These are phyloP conservation scores for Diaporthe vaccinii DNA, from an alignment of 2,329 filamentous ascomycete species.

Conservation along the genomic window DNA sequence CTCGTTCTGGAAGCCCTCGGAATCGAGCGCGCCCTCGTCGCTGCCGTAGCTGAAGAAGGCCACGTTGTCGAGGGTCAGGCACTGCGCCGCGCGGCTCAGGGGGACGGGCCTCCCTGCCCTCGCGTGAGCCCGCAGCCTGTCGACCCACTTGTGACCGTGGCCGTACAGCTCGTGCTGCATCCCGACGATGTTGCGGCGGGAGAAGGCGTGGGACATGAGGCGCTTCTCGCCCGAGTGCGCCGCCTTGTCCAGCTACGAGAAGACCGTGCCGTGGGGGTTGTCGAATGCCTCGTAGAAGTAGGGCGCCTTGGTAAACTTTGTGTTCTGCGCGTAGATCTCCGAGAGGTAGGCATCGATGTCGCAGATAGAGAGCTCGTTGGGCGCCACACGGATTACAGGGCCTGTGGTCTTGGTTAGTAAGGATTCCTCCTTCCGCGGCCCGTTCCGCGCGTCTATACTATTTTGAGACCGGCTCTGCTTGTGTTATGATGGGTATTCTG, in stretches of 20 bases:
- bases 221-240: conserved; percentile 8
- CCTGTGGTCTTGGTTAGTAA: neutral
- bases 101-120: neutral
- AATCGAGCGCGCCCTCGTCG: conserved; percentile 1
- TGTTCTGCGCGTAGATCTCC: conserved; percentile 10
- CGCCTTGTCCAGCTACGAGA: neutral
- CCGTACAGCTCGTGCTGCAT: conserved; percentile 6
- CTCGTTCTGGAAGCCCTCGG: neutral
- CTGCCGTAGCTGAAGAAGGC: conserved; percentile 5
- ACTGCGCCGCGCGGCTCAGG: conserved; percentile 6
- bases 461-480: neutral
- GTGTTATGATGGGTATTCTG: neutral
- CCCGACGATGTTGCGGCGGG: conserved; percentile 8
- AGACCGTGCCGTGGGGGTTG: conserved; percentile 2
- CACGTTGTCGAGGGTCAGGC: neutral
- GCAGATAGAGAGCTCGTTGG: conserved; percentile 3
- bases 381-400: conserved; percentile 3
- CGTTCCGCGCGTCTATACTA: neutral
- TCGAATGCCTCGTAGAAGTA: conserved; percentile 7
- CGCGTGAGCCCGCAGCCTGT: neutral
- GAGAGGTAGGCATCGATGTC: conserved; percentile 6
- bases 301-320: neutral
- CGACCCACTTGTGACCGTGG: neutral
- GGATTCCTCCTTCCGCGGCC: neutral
- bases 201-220: conserved; percentile 8